Evolutionary conservation across 306 rosid species (phyloP).

Genomic region (Vigna unguiculata): DNA sequence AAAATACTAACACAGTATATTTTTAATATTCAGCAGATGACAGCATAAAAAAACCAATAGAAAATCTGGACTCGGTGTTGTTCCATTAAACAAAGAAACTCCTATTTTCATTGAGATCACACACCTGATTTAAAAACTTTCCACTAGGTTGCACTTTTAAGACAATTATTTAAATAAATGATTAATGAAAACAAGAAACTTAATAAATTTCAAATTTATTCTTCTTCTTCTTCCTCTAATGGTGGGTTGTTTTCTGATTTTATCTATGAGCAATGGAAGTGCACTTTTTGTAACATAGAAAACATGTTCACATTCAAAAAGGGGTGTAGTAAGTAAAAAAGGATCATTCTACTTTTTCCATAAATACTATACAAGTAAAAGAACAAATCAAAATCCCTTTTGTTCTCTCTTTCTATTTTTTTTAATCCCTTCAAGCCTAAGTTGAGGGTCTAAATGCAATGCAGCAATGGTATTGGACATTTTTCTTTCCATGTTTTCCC

Average conservation of each 20-base stretch:
- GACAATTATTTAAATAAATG: too few species aligned
- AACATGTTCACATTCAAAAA: slow-evolving; percentile 19
- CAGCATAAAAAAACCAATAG: too few species aligned
- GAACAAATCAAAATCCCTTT: slow-evolving; percentile 34
- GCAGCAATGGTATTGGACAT: slow-evolving; percentile 46
- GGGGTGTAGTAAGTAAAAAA: slow-evolving; percentile 35
- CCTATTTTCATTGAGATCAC: too few species aligned
- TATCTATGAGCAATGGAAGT: background rate
- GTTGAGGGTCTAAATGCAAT: slow-evolving; percentile 45
- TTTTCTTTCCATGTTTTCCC: slow-evolving; percentile 39
- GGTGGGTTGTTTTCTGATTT: background rate
- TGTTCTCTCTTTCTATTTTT: slow-evolving; percentile 39
- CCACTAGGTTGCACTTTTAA: too few species aligned
- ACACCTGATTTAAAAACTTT: too few species aligned
- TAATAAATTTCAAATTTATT: too few species aligned
- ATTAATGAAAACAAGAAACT: too few species aligned
- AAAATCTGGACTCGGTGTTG: too few species aligned
- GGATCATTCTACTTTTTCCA: slow-evolving; percentile 1
- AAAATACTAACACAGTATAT: too few species aligned
- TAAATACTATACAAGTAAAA: slow-evolving; percentile 19
- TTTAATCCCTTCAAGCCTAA: slow-evolving; percentile 56
- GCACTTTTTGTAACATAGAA: slow-evolving; percentile 19
- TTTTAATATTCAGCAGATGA: too few species aligned
- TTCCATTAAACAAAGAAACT: too few species aligned
- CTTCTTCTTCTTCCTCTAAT: too few species aligned